Conservation (phyloP, 2,329 filamentous ascomycete species). For the Aspergillus novofumigatus region DNA sequence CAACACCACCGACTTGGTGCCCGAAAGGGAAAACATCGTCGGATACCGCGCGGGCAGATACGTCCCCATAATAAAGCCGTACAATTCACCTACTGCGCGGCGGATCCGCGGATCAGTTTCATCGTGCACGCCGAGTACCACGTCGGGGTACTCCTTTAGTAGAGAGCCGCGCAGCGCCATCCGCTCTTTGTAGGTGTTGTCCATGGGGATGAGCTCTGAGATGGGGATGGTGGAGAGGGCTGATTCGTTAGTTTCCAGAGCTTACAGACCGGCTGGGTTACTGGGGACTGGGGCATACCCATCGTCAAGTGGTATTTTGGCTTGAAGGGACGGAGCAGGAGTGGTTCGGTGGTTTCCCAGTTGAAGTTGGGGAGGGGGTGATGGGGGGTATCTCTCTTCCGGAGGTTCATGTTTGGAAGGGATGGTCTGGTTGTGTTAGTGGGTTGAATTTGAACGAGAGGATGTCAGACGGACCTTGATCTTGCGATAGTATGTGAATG, state of each 20-base stretch:
- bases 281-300: slow-evolving; percentile 40
- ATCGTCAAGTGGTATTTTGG: slow-evolving; percentile 61
- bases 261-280: too few species aligned
- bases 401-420: not conserved
- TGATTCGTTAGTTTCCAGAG: slow-evolving; percentile 21
- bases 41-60: slow-evolving; percentile 59
- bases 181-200: slow-evolving; percentile 55
- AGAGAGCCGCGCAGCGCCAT: slow-evolving; percentile 48
- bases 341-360: slow-evolving; percentile 48
- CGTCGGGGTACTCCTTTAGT: slow-evolving; percentile 42
- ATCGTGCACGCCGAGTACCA: slow-evolving; percentile 37
- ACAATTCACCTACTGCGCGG: slow-evolving; percentile 53
- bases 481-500: slow-evolving; percentile 9
- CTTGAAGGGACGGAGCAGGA: slow-evolving; percentile 56
- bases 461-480: not conserved
- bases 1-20: too few species aligned
- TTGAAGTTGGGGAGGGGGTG: slow-evolving; percentile 46
- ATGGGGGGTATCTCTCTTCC: slow-evolving; percentile 20
- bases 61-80: slow-evolving; percentile 49
- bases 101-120: slow-evolving; percentile 37
- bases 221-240: slow-evolving; percentile 50
- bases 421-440: not conserved
- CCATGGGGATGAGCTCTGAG: slow-evolving; percentile 55
- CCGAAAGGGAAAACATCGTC: slow-evolving; percentile 40
- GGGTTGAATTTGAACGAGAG: not conserved